Evolutionary conservation across 2,329 filamentous ascomycete species (phyloP).

Genomic region (Arthrobotrys sphaeroides): DNA sequence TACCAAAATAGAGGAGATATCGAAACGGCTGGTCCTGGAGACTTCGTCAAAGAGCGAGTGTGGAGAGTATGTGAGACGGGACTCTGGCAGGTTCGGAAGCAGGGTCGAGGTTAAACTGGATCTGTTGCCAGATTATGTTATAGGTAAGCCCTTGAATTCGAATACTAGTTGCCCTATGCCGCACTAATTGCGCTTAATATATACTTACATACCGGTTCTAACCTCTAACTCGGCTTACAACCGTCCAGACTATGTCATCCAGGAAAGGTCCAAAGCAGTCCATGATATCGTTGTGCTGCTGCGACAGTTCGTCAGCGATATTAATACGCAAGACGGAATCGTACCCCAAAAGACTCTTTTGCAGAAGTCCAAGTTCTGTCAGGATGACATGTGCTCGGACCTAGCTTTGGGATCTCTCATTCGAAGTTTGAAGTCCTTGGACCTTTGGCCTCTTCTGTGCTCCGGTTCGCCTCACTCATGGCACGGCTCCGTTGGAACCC

Average conservation of each 20-base stretch:
- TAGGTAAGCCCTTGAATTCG: neutral
- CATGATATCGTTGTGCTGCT: neutral
- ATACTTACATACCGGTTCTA: neutral
- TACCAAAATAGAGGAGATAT: neutral
- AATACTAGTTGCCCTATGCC: no score
- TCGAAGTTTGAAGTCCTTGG: neutral
- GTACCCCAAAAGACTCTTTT: neutral
- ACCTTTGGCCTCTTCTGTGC: conserved; percentile 7
- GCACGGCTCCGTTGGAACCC: neutral
- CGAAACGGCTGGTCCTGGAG: neutral
- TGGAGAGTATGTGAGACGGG: neutral
- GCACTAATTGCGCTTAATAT: neutral
- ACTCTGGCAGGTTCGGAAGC: neutral
- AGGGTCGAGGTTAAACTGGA: neutral
- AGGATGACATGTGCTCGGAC: neutral
- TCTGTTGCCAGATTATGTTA: neutral
- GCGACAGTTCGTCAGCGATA: conserved; percentile 19
- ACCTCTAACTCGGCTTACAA: no score
- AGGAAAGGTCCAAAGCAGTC: neutral
- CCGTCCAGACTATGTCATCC: conserved; percentile 5
- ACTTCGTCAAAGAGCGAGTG: conserved; percentile 3
- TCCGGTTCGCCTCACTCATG: neutral
- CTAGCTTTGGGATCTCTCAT: conserved; percentile 5
- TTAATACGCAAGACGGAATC: neutral
- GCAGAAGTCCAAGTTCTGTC: neutral